Conservation (phyloP, 2,329 filamentous ascomycete genomes). For the Westerdykella ornata region DNA sequence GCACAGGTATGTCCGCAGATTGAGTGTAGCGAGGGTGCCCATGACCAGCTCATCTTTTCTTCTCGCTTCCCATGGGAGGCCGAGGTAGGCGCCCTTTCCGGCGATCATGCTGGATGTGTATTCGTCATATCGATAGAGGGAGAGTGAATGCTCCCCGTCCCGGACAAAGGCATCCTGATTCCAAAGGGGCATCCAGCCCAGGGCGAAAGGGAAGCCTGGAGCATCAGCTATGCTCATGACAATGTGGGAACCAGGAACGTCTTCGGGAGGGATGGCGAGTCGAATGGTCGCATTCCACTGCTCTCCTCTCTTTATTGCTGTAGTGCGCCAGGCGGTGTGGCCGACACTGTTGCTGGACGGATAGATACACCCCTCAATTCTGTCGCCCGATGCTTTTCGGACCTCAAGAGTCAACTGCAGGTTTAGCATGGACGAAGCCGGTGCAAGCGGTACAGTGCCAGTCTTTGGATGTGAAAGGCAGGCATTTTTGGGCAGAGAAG, state of each 20-base stretch:
- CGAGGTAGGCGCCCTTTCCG: constrained; percentile 81
- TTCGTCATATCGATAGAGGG: constrained; percentile 89
- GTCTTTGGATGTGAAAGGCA: constrained; percentile 64
- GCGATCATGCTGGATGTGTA: constrained; percentile 66
- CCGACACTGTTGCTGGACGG: constrained; percentile 73
- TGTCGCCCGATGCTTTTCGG: constrained; percentile 67
- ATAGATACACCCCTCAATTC: constrained; percentile 82
- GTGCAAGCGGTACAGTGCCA: constrained; percentile 68
- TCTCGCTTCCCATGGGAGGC: constrained; percentile 71
- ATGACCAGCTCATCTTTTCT: constrained; percentile 67
- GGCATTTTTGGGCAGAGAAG: constrained; percentile 63
- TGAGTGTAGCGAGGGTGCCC: constrained; percentile 71
- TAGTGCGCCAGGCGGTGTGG: constrained; percentile 81
- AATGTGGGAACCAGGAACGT: constrained; percentile 77
- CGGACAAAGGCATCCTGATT: constrained; percentile 81
- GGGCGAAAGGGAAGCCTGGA: constrained; percentile 79
- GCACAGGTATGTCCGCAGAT: constrained; percentile 78
- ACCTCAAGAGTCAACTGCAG: constrained; percentile 88
- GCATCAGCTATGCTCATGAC: constrained; percentile 85
- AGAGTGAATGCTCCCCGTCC: constrained; percentile 72
- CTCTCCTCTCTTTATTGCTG: constrained; percentile 69
- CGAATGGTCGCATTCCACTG: constrained; percentile 85
- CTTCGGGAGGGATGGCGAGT: constrained; percentile 67
- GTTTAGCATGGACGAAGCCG: constrained; percentile 60
- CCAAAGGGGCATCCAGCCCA: constrained; percentile 93